phyloP scores from a whole-genome alignment of 1,284 basidiomycete genomes.

The Flammula alnicola region DNA sequence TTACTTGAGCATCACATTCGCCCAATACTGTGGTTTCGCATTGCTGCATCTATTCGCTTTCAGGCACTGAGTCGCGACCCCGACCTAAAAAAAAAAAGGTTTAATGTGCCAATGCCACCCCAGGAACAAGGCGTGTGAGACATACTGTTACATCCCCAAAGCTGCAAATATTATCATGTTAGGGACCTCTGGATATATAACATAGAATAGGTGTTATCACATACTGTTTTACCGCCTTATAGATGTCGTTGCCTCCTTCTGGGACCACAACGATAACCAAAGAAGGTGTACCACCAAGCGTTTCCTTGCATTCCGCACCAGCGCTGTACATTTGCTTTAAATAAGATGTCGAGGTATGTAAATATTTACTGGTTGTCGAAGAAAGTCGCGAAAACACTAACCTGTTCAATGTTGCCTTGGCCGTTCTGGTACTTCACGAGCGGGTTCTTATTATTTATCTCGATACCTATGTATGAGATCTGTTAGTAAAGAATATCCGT shows the following conservation, averaged over 20 bases:
- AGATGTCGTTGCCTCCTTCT: constrained; percentile 67
- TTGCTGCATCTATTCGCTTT: constrained; percentile 59
- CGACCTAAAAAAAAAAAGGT: constrained; percentile 50
- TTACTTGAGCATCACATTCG: constrained; percentile 78
- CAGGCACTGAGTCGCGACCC: constrained; percentile 76
- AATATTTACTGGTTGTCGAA: neutral
- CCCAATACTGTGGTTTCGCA: constrained; percentile 73
- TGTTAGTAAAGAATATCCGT: neutral
- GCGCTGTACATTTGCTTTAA: constrained; percentile 52
- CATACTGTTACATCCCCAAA: constrained; percentile 68
- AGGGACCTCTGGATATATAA: constrained; percentile 28
- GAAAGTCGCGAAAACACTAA: constrained; percentile 30
- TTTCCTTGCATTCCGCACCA: constrained; percentile 45
- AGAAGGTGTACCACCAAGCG: constrained; percentile 46
- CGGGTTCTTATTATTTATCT: constrained; percentile 29
- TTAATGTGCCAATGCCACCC: constrained; percentile 38
- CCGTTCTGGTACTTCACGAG: constrained; percentile 33
- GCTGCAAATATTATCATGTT: constrained; percentile 45
- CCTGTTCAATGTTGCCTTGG: constrained; percentile 38
- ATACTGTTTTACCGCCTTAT: constrained; percentile 72
- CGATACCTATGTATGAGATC: constrained; percentile 30
- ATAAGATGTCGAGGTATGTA: too few species aligned
- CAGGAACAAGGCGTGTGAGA: neutral
- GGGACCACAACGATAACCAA: constrained; percentile 71
- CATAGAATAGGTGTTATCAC: constrained; percentile 37